Evolutionary conservation across 257 asterid genomes (phyloP), one percentile per base, ranked within the genome.

Genomic region (Misopates orontium): DNA sequence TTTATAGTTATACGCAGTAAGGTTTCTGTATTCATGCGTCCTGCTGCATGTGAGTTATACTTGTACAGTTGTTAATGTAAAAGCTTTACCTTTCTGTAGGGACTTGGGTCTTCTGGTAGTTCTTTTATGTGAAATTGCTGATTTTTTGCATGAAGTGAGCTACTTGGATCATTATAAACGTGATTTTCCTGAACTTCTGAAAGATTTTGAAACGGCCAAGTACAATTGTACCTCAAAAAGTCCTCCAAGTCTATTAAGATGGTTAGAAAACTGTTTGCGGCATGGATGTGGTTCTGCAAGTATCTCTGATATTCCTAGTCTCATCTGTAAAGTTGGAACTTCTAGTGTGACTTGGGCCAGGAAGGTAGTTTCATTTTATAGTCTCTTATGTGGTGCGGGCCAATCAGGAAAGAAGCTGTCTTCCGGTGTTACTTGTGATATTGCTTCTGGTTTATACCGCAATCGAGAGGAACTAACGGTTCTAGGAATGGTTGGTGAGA

Each of bases 401-500:
- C 84, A 71, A 56, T 65, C 71, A 36, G 96, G 84, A 32, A 82
- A 80, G 71, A 82, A 62, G 73, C 84, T 90, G 56, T 82, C 95
- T 13, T 84, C 95, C 84, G 96, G 97, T 79, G 92, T 94, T 66
- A 66, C 71, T 69, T 94, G 92, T 73, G 79, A 76, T 68, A 63
- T 93, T 66, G 90, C 87, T 17, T 76, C 85, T 77, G 99, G 99
- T 51, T 77, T 81, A 53, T 83, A 79, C 80, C 72, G 68, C 60
- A 75, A 80, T 67, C 74, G 71, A 24, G 99, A 90, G 82, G 96
- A 94, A 82, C 79, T 83, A 23, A 79, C 83, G 51, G 91, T 94
- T 67, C 73, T 94, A 87, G 96, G 89, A 63, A 94, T 94, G 99
- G 97, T 90, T 69, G 99, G 99, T 66, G 97, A 94, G 73, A 84